Percentiles rank a stretch among this genome's conserved stretches.
phyloP scores from a whole-genome alignment of 345 rosid genomes.

The Odontarrhena argentea region DNA sequence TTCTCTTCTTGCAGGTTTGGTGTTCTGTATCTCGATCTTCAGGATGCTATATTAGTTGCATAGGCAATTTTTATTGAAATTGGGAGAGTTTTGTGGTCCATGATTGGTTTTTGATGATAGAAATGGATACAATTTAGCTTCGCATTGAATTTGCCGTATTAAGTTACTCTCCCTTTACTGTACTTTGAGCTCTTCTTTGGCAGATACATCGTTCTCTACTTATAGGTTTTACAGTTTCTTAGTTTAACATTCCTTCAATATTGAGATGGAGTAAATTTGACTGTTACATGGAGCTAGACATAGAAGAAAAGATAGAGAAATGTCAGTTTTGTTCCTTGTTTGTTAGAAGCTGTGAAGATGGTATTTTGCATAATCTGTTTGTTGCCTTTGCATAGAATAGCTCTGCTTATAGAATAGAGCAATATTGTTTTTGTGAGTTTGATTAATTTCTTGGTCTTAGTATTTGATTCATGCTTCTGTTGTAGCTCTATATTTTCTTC shows the following conservation, averaged over 20 bases:
- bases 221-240: neutral
- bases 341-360: neutral
- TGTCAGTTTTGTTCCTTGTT: neutral
- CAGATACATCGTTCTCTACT: neutral
- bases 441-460: neutral
- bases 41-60: neutral
- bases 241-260: neutral
- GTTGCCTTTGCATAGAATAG: neutral
- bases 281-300: neutral
- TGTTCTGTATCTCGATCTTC: constrained; percentile 8
- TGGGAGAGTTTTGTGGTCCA: neutral
- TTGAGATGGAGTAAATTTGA: neutral
- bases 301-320: neutral
- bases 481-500: constrained; percentile 80
- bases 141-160: neutral
- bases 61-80: neutral
- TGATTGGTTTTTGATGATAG: constrained; percentile 1
- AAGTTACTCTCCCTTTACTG: neutral
- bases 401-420: neutral
- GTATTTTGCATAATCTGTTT: neutral
- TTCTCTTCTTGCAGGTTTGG: constrained; percentile 59
- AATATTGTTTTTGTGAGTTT: constrained; percentile 3
- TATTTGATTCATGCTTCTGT: neutral
- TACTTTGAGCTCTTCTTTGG: neutral
- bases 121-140: neutral